Evolutionary conservation across 176 grass and related monocot genomes (phyloP).

Genomic region (Ampelocalamus luodianensis): DNA sequence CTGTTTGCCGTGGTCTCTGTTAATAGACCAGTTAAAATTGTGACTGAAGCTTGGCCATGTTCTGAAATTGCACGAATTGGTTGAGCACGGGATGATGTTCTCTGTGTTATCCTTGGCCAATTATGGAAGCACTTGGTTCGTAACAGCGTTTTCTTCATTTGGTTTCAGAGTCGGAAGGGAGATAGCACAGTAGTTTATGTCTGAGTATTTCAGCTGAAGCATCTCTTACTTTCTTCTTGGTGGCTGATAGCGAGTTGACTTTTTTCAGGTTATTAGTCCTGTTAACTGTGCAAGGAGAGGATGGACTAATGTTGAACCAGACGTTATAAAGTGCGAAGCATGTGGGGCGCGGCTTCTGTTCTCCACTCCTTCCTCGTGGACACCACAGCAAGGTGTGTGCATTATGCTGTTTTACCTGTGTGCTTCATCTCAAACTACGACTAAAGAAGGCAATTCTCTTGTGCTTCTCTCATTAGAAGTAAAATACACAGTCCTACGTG

Average conservation of each 20-base stretch:
- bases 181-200: background rate
- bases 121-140: background rate
- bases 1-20: conserved; percentile 2
- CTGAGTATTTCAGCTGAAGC: conserved; percentile 16
- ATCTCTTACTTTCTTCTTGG: background rate
- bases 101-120: background rate
- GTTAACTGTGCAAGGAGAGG: conserved; percentile 97
- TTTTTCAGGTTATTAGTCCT: conserved; percentile 77
- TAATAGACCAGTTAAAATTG: conserved; percentile 9
- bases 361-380: conserved; percentile 87
- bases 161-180: background rate
- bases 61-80: conserved; percentile 6
- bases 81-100: background rate
- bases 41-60: background rate
- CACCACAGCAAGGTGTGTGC: conserved; percentile 73
- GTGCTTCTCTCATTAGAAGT: conserved; percentile 1
- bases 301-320: conserved; percentile 86
- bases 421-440: conserved; percentile 9
- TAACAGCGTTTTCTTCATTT: background rate
- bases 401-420: conserved; percentile 15
- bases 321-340: conserved; percentile 91
- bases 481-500: background rate
- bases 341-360: conserved; percentile 87
- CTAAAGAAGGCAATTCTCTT: conserved; percentile 13
- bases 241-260: conserved; percentile 17